Evolutionary conservation across 2,329 filamentous ascomycete species (phyloP).

Genomic region (Phialemoniopsis sp.): DNA sequence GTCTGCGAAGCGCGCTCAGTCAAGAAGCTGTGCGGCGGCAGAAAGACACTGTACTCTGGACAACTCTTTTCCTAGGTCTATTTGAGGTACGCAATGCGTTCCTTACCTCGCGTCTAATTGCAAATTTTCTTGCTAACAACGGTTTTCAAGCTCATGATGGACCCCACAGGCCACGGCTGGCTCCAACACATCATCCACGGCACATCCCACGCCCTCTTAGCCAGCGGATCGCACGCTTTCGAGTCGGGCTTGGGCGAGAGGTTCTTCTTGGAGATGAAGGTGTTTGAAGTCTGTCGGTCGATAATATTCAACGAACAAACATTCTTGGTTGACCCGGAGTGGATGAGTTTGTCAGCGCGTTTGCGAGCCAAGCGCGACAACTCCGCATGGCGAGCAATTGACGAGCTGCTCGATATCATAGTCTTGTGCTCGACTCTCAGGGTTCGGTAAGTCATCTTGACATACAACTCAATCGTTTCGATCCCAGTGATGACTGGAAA

Average conservation of each 20-base stretch:
- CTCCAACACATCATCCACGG: slow-evolving; percentile 27
- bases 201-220: slow-evolving; percentile 22
- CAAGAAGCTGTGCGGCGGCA: slow-evolving; percentile 2
- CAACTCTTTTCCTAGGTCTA: slow-evolving; percentile 24
- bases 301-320: too few relatives aligned
- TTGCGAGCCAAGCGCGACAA: too few relatives aligned
- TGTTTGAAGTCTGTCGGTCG: slow-evolving; percentile 25
- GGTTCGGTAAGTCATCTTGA: slow-evolving; percentile 23
- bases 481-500: too few relatives aligned
- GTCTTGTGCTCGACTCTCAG: slow-evolving; percentile 22
- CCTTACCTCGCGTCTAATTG: too few relatives aligned
- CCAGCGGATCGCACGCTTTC: slow-evolving; percentile 18
- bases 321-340: too few relatives aligned
- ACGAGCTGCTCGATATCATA: slow-evolving; percentile 23
- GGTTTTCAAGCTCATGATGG: slow-evolving; percentile 22
- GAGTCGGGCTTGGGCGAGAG: slow-evolving; percentile 9
- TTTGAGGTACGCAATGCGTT: slow-evolving; percentile 23
- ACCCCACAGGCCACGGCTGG: slow-evolving; percentile 24
- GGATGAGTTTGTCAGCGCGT: too few relatives aligned
- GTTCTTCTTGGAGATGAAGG: slow-evolving; percentile 22
- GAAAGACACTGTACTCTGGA: slow-evolving; percentile 17
- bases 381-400: slow-evolving; percentile 4
- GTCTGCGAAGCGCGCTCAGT: too few relatives aligned
- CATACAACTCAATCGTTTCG: too few relatives aligned
- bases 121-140: background rate